Conservation (phyloP, 495 filamentous ascomycete species). For the Aspergillus coremiiformis region DNA sequence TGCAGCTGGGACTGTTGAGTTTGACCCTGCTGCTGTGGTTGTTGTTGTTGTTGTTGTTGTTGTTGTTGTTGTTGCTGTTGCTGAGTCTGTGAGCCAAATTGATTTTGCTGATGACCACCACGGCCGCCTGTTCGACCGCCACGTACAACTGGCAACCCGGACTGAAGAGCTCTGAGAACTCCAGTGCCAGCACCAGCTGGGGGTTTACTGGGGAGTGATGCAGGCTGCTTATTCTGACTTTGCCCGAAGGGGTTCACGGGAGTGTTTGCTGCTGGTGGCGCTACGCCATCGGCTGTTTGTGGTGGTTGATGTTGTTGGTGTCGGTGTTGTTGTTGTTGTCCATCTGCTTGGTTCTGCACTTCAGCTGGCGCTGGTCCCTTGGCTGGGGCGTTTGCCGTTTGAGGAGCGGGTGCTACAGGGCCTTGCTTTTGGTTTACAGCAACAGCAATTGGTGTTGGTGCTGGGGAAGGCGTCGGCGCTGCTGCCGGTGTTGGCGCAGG, state of each 20-base stretch:
- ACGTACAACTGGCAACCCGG: constrained; percentile 43
- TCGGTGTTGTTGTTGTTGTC: constrained; percentile 10
- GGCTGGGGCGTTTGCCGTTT: constrained; percentile 9
- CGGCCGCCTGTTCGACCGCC: constrained; percentile 27
- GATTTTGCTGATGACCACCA: constrained; percentile 27
- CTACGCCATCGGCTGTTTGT: background rate
- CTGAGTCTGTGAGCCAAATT: constrained; percentile 19
- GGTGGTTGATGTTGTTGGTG: constrained; percentile 7
- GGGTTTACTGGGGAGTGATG: constrained; percentile 31
- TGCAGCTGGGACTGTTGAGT: no score
- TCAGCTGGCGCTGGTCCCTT: constrained; percentile 1
- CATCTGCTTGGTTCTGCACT: constrained; percentile 1
- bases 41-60: constrained; percentile 15
- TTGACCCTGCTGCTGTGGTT: constrained; percentile 16
- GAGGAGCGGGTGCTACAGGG: background rate
- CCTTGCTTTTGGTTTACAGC: constrained; percentile 12
- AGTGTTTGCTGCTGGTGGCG: background rate
- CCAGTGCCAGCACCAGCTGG: constrained; percentile 31
- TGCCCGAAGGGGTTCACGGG: constrained; percentile 29
- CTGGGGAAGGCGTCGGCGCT: constrained; percentile 14
- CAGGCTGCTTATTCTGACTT: constrained; percentile 24
- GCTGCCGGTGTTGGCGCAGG: constrained; percentile 10
- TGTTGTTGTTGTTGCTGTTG: constrained; percentile 17
- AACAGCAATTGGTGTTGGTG: constrained; percentile 8
- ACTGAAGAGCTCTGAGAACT: constrained; percentile 37